Evolutionary conservation across 2,329 filamentous ascomycete species (phyloP), one percentile per base, ranked within the genome.

Genomic region (Colletotrichum siamense): DNA sequence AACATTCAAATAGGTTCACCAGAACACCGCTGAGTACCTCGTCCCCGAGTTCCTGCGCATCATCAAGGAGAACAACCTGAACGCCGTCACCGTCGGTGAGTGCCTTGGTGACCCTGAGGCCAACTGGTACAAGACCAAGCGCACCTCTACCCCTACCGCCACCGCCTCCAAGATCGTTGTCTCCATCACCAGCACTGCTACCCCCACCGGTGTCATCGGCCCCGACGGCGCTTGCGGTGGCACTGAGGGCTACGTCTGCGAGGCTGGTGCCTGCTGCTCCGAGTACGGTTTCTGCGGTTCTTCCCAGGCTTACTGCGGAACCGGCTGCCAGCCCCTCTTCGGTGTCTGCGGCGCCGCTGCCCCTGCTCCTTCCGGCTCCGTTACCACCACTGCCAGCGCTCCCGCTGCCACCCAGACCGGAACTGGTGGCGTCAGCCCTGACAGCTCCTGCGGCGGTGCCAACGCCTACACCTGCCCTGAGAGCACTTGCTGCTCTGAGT

Each of bases 1-100:
- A 22, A 77, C 75, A 55, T 12, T 15, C 9, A 8, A 22, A 26
- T 15, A 75, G 67, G 76, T 78, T 32, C 76, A 78, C 76, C 74
- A 78, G 57, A 78, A 78, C 70, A 78, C 76, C 28, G 76, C 76
- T 8, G 76, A 78, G 62, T 78, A 76, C 70, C 76, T 78, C 24
- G 76, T 76, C 63, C 74, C 69, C 34, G 66, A 76, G 70, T 76
- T 76, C 74, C 66, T 69, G 15, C 69, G 75, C 68, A 64, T 78
- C 66, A 72, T 78, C 55, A 76, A 76, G 68, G 68, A 76, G 68
- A 77, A 84, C 80, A 71, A 79, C 84, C 6, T 83, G 80, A 52
- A 69, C 71, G 22, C 82, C 13, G 87, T 88, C 28, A 87, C 86
- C 18, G 82, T 89, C 18, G 87, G 88, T 52, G 87, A 88, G 77